Evolutionary conservation across 2,329 filamentous ascomycete genomes (phyloP), one percentile per base, ranked within the genome.

Genomic region (Byssothecium circinans): DNA sequence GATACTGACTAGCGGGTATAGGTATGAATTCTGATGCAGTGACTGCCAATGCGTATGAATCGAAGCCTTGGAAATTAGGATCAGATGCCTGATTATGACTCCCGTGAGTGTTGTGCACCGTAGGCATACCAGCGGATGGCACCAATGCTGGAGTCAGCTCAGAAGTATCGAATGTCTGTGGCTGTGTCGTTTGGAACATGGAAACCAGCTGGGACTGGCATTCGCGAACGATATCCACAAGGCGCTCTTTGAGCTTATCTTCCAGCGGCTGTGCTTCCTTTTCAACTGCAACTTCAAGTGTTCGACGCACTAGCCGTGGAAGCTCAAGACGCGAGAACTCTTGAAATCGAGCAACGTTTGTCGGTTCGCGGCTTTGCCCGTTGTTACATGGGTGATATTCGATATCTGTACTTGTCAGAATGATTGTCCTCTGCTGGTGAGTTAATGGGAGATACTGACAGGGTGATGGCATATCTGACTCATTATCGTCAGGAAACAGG

Each of bases 221-320:
- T 27, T 59, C 54, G 14, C 47, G 47, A 0, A 64, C 58, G 20
- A 64, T 62, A 37, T 63, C 58, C 2, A 63, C 53, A 10, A 64
- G 57, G 4, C 53, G 50, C n/a, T 61, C 58, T 38, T 58, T 64
- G 4, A 64, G 39, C 29, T 54, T 58, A 7, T 62, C 61, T 38
- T 63, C 60, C 3, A 63, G 36, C 2, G 60, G 58, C n/a, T 61
- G 54, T 3, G 58, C 53, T 50, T 64, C 61, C 43, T 61, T 50
- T 29, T 62, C 60, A 6, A 63, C 48, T 6, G 52, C 59, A 12
- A 52, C 46, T 47, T 64, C 58, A 7, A 64, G 54, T 2, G 55
- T 62, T 1, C 57, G 47, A 3, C 60, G 60, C 1, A 64, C 60
- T n/a, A 60, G 45, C n/a, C 58, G 58, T 2, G 61, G 61, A 3